Evolutionary conservation across 345 rosid species (phyloP), one percentile per base, ranked within the genome.

Genomic region (Garcia nutans): DNA sequence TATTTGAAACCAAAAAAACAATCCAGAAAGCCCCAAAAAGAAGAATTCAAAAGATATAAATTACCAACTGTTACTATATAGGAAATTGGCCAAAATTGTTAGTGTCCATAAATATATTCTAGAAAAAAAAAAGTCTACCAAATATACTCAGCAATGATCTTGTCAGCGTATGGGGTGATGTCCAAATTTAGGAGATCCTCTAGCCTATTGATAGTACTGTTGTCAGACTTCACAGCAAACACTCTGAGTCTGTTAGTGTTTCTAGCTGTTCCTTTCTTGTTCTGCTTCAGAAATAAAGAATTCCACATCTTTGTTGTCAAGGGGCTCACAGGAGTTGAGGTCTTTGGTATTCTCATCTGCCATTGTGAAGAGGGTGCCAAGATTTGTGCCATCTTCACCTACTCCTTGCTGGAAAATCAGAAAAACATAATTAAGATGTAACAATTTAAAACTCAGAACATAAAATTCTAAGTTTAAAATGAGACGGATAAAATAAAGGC

Each of bases 101-200:
- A 67, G 71, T 4, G 31, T 60, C 16, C 62, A 65, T 28, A 69
- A 74, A 55, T 50, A 47, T 56, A 62, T 10, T 7, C 37, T 10
- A 72, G 47, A 2, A 2, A 2, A 47, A 49, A 24, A 26, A 37
- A 70, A 23, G 74, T 62, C 19, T 55, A 95, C 99, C 99, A 96
- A 75, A 96, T 96, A 85, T 96, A 96, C 73, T 96, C 99, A 16
- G 98, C 98, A 68, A 96, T 92, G 86, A 96, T 89, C 77, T 79
- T 87, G 77, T 96, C 92, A 57, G 98, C 86, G 85, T 82, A 89
- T 44, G 96, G 96, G n/a, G 89, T 90, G 62, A 89, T 76, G 72
- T 96, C 99, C 84, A 94, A 56, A 76, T 94, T 91, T 63, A 94
- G 91, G 50, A 94, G 89, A 74, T 76, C 71, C 83, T 91, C 96